Evolutionary conservation across 192 early-diverging fungal genomes (phyloP).

Genomic region (Entrophospora sp.): DNA sequence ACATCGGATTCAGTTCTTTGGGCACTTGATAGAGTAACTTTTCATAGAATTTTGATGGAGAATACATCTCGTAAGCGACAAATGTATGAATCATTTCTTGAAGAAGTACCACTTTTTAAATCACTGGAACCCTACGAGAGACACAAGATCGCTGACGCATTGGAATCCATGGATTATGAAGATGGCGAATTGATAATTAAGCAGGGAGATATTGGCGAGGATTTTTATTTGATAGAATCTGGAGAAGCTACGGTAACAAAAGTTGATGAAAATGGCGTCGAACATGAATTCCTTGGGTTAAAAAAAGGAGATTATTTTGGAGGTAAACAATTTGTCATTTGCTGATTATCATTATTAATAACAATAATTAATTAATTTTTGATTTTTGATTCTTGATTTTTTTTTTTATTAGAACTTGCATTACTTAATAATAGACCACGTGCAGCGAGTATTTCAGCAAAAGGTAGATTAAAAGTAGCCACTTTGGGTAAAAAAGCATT

Average conservation of each 20-base stretch:
- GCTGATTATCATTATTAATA: neutral
- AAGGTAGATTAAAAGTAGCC: conserved; percentile 89
- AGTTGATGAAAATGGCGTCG: conserved; percentile 68
- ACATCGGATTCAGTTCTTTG: conserved; percentile 81
- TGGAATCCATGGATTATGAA: conserved; percentile 85
- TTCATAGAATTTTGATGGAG: conserved; percentile 96
- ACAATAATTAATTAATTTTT: neutral
- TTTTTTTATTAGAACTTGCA: conserved; percentile 69
- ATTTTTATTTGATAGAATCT: conserved; percentile 93
- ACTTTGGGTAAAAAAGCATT: conserved; percentile 94
- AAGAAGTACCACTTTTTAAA: conserved; percentile 80
- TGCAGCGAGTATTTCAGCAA: conserved; percentile 79
- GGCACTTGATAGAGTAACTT: conserved; percentile 97
- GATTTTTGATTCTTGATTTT: neutral
- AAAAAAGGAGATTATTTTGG: conserved; percentile 93
- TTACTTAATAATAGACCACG: conserved; percentile 91
- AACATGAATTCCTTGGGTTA: conserved; percentile 61
- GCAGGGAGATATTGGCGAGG: conserved; percentile 90
- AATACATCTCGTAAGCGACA: conserved; percentile 89
- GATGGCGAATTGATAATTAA: conserved; percentile 76
- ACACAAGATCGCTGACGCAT: conserved; percentile 96
- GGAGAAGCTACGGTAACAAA: conserved; percentile 81
- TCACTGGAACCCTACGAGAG: conserved; percentile 94
- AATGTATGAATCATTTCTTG: conserved; percentile 94
- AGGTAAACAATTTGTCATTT: conserved; percentile 43